phyloP scores from a whole-genome alignment of 495 filamentous ascomycete genomes.

The Neurospora tetrasperma region DNA sequence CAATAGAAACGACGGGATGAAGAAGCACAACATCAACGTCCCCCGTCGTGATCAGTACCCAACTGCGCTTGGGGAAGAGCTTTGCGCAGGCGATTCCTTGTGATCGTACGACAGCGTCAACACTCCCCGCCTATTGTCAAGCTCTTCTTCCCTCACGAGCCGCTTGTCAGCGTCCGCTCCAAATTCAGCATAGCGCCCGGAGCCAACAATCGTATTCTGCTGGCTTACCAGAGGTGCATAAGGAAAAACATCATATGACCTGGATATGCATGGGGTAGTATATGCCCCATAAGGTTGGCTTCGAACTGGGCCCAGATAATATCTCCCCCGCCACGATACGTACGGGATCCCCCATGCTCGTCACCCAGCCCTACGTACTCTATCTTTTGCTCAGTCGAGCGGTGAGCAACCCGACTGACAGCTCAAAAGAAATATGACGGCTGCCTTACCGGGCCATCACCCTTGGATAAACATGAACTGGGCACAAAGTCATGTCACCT shows the following conservation, averaged over 20 bases:
- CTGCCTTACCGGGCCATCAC: background rate
- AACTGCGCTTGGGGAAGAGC: background rate
- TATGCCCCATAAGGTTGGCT: background rate
- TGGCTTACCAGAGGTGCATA: background rate
- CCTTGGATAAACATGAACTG: background rate
- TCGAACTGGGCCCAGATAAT: background rate
- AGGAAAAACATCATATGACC: background rate
- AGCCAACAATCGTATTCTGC: background rate
- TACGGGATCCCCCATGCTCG: background rate
- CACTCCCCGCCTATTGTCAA: background rate
- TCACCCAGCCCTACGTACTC: background rate
- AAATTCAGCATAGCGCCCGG: background rate
- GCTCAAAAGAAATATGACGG: background rate
- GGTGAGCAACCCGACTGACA: background rate
- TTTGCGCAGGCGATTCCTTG: background rate
- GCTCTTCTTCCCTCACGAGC: background rate
- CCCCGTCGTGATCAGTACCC: background rate
- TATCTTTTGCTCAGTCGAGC: background rate
- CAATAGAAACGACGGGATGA: background rate
- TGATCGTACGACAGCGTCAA: background rate
- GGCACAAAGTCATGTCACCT: background rate
- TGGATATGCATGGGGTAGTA: background rate
- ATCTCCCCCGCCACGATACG: background rate
- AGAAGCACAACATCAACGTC: background rate
- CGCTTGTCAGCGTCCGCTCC: background rate